Base-by-base conservation (phyloP, 345 rosid genomes). In the Triadica sebifera region DNA sequence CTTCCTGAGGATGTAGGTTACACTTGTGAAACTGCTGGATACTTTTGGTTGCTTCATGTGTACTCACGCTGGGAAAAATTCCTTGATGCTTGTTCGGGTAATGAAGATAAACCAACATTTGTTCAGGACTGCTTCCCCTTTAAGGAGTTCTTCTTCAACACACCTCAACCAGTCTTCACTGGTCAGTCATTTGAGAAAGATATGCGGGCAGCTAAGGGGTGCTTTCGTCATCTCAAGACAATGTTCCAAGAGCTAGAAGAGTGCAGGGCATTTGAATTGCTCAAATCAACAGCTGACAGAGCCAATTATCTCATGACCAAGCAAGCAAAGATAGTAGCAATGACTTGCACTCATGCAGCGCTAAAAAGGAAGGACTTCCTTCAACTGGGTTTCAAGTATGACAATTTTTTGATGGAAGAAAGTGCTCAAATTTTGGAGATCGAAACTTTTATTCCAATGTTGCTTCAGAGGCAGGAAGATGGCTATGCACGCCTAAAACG, bases 301-400 rank as follows among this genome's bases (percentile, higher is more conserved):
- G 99, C 99, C 63, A 93, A 95, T 86, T 93, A 95, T 75, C 81
- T 93, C 75, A 95, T 95, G 99, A 93, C 97, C 68, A 93, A 95
- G 86, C 99, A 95, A 80, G 98, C 99, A 50, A 95, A 95, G 86
- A 89, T 95, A 79, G 99, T 95, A 65, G 99, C 99, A 73, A 95
- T 95, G 99, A 93, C 99, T 16, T 95, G 99, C 84, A 95, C 99
- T 50, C 99, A 95, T 88, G 99, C 99, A 4, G 99, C 99, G 19
- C 81, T 95, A 62, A 94, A 94, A 82, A 89, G 99, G 87, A 93
- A 91, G 83, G 99, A 94, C 79, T 94, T 94, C 81, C 99, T 94
- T 76, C 93, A 92, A 78, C 80, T 94, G 75, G 99, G 99, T 63
- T 95, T 95, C 86, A 95, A 95, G 81, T 95, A 95, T 77, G 99